Evolutionary conservation across 768 basidiomycete genomes (phyloP).

Genomic region (Serendipita vermifera): DNA sequence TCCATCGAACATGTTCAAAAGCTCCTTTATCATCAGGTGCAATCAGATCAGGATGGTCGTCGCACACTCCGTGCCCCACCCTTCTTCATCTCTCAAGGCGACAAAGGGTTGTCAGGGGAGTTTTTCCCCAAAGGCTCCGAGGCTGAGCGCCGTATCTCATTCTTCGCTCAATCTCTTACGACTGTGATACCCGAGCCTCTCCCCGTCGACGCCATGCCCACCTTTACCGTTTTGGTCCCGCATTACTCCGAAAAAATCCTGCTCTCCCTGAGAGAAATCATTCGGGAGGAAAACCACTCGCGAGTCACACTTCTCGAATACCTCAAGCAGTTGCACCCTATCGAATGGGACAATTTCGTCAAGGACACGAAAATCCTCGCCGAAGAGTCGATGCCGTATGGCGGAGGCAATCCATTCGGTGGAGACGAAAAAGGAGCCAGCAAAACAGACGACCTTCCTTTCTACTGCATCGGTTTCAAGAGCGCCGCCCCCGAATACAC

Average conservation of each 20-base stretch:
- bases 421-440: constrained; percentile 72
- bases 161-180: constrained; percentile 96
- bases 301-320: constrained; percentile 96
- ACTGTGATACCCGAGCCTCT: constrained; percentile 88
- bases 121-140: constrained; percentile 95
- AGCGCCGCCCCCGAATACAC: constrained; percentile 97
- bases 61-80: constrained; percentile 88
- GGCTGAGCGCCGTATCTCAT: constrained; percentile 94
- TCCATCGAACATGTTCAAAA: constrained; percentile 99
- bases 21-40: constrained; percentile 92
- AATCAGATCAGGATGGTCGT: constrained; percentile 76
- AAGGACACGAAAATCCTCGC: constrained; percentile 99
- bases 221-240: constrained; percentile 94
- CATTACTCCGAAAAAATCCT: constrained; percentile 99
- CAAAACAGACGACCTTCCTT: constrained; percentile 86
- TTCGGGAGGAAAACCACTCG: constrained; percentile 94
- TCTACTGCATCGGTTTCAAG: constrained; percentile 99
- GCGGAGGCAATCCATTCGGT: constrained; percentile 58
- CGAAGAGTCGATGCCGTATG: constrained; percentile 82
- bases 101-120: constrained; percentile 68
- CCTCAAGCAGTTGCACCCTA: constrained; percentile 91
- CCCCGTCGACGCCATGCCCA: constrained; percentile 99
- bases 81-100: constrained; percentile 94
- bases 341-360: constrained; percentile 99
- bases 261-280: constrained; percentile 92